These are phyloP conservation scores for Verticillium zaregamsianum DNA, from an alignment of 2,329 filamentous ascomycete species.

Conservation along the genomic window DNA sequence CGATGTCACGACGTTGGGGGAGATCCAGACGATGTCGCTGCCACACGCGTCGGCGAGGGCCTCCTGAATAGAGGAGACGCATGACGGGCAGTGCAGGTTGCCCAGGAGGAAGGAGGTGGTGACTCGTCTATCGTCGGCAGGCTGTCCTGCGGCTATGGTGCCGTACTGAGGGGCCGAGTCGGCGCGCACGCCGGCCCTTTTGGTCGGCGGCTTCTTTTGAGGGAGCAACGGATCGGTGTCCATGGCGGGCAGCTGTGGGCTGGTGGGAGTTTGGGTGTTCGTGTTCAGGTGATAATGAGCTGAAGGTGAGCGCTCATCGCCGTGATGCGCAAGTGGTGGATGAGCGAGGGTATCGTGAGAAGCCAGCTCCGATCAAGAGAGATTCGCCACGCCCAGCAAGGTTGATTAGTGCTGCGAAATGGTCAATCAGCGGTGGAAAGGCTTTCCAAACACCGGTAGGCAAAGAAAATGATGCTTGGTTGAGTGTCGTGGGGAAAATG, in stretches of 20 bases:
- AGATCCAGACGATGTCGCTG: conserved; percentile 52
- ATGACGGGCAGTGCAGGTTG: conserved; percentile 77
- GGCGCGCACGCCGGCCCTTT: neutral
- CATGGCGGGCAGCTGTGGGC: neutral
- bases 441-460: neutral
- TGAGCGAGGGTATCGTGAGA: neutral
- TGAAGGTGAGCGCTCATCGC: neutral
- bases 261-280: too few species aligned
- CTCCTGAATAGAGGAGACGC: conserved; percentile 61
- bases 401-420: neutral
- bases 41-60: conserved; percentile 45
- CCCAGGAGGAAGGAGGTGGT: conserved; percentile 63
- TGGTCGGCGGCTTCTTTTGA: neutral
- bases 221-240: neutral
- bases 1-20: conserved; percentile 68
- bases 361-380: neutral
- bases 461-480: neutral
- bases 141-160: neutral
- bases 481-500: neutral
- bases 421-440: too few species aligned
- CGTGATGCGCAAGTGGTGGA: neutral
- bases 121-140: conserved; percentile 11
- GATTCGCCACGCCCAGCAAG: neutral
- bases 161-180: neutral
- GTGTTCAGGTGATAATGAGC: neutral